Conservation (phyloP, 768 basidiomycete genomes). For the Serendipita sp. region DNA sequence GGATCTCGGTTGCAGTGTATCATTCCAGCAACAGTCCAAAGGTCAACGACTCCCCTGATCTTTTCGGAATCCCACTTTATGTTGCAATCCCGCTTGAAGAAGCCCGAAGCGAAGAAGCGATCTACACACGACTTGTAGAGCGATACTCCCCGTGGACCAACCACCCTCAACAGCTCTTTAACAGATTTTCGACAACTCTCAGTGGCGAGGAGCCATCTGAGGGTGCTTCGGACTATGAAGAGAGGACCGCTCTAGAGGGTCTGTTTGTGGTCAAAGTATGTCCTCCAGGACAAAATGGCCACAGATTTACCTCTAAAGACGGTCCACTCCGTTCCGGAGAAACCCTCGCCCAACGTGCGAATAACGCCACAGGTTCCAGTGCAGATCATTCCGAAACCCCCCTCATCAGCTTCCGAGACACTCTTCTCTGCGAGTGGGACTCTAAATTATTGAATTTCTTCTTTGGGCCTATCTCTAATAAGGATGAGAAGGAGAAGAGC, state of each 20-base stretch:
- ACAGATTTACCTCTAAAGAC: neutral
- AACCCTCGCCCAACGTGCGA: conserved; percentile 16
- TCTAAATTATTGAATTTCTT: conserved; percentile 58
- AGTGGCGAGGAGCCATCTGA: neutral
- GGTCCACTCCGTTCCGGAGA: conserved; percentile 40
- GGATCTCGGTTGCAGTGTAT: conserved; percentile 14
- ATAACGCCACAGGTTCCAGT: conserved; percentile 14
- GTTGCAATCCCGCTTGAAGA: conserved; percentile 40
- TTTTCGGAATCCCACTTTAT: conserved; percentile 56
- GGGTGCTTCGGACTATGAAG: conserved; percentile 2
- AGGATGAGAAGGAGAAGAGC: conserved; percentile 24
- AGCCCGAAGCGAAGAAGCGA: conserved; percentile 34
- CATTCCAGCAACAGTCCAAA: conserved; percentile 20
- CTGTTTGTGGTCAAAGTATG: conserved; percentile 37
- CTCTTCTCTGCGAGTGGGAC: conserved; percentile 72
- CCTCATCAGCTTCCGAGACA: conserved; percentile 58
- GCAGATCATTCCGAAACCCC: conserved; percentile 5
- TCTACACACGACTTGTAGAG: conserved; percentile 53
- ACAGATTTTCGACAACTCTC: neutral
- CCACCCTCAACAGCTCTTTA: conserved; percentile 44
- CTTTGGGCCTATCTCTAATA: conserved; percentile 38
- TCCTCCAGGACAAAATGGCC: conserved; percentile 22
- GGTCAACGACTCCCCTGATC: conserved; percentile 4
- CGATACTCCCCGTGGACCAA: conserved; percentile 59
- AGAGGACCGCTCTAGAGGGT: conserved; percentile 31